A percentile compares a stretch with the other conserved stretches of the same genome.
Conservation (phyloP, 352 stramenopile genomes). For the Globisporangium yorkense region DNA sequence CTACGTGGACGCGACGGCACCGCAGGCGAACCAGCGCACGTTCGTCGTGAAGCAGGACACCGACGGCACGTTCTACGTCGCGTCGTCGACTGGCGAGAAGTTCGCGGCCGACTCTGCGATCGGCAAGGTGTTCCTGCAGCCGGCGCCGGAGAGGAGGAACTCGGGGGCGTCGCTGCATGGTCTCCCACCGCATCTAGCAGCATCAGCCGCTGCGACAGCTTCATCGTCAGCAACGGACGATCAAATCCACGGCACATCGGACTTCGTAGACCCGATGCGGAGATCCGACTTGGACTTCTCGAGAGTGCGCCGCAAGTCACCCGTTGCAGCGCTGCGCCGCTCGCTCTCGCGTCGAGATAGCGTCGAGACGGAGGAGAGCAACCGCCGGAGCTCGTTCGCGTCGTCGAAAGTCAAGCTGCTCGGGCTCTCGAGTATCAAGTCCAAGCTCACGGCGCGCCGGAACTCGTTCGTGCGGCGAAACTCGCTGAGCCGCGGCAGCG, state of each 20-base stretch:
- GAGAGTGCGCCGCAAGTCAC: constrained; percentile 6
- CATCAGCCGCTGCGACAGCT: no score
- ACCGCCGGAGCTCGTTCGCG: neutral
- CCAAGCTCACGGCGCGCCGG: constrained; percentile 5
- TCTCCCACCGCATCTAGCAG: neutral
- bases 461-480: constrained; percentile 7
- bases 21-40: constrained; percentile 18
- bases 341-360: constrained; percentile 8
- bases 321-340: constrained; percentile 7
- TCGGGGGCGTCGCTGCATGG: neutral
- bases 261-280: constrained; percentile 10
- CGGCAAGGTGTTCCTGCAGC: constrained; percentile 34
- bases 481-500: constrained; percentile 14
- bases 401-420: constrained; percentile 11
- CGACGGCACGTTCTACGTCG: constrained; percentile 36
- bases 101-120: constrained; percentile 45
- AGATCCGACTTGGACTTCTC: constrained; percentile 31
- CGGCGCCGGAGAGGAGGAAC: constrained; percentile 5
- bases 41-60: constrained; percentile 32
- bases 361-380: neutral
- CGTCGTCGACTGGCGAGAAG: constrained; percentile 26
- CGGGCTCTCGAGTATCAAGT: constrained; percentile 12
- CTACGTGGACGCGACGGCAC: constrained; percentile 35
- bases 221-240: neutral
- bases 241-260: neutral